Conservation (phyloP, 768 basidiomycete species). For the Termitomyces sp. region DNA sequence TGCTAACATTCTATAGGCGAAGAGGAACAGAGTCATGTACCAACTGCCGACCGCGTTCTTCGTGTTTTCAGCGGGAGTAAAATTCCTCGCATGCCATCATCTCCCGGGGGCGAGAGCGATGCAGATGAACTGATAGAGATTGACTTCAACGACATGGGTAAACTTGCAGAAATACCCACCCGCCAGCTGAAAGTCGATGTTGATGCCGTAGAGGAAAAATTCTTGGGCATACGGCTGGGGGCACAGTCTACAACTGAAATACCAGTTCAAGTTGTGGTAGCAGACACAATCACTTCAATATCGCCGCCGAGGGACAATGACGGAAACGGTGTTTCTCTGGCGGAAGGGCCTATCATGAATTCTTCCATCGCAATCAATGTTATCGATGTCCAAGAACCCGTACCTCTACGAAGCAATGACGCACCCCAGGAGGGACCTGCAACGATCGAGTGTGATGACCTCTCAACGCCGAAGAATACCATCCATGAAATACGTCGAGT, state of each 20-base stretch:
- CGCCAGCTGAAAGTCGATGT: conserved; percentile 9
- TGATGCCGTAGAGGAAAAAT: conserved; percentile 25
- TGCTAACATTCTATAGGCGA: conserved; percentile 28
- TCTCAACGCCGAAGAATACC: not conserved
- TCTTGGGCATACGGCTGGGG: conserved; percentile 27
- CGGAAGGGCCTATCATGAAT: not conserved
- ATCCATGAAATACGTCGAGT: not conserved
- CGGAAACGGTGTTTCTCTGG: too few relatives aligned
- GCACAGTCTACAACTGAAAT: not conserved
- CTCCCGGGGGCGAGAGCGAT: conserved; percentile 24
- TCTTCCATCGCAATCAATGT: not conserved
- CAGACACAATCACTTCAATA: not conserved
- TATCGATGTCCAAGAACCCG: not conserved
- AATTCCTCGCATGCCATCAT: conserved; percentile 17
- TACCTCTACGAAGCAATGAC: not conserved
- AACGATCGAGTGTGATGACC: not conserved
- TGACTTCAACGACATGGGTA: conserved; percentile 59
- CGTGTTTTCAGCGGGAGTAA: conserved; percentile 50
- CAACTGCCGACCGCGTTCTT: conserved; percentile 65
- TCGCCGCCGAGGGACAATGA: not conserved
- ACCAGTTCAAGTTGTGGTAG: not conserved
- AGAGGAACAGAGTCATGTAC: conserved; percentile 48
- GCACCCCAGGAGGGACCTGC: not conserved
- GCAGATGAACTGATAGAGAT: conserved; percentile 48
- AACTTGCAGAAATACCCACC: conserved; percentile 29